These are phyloP conservation scores for Coemansia brasiliensis DNA, from an alignment of 192 early-diverging fungal genomes.

Conservation along the genomic window DNA sequence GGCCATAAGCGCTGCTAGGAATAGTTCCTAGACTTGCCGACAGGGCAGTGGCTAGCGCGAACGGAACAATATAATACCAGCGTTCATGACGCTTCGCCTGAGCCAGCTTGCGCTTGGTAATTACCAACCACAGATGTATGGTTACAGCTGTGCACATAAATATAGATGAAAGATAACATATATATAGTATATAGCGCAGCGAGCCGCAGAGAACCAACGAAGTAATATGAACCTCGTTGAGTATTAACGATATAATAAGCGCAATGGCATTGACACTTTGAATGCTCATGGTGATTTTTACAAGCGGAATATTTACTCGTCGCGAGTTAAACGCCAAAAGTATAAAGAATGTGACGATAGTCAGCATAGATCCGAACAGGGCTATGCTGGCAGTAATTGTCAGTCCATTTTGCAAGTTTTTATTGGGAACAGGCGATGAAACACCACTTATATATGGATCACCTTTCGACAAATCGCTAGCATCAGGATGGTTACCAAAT, in stretches of 20 bases:
- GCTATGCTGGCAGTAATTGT: constrained; percentile 20
- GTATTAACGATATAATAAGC: constrained; percentile 29
- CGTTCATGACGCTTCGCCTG: constrained; percentile 43
- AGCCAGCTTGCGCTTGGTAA: constrained; percentile 36
- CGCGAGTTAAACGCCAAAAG: constrained; percentile 37
- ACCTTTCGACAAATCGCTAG: no score
- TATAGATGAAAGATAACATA: constrained; percentile 52
- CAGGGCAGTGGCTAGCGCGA: constrained; percentile 29
- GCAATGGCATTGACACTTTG: constrained; percentile 45
- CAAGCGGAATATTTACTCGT: constrained; percentile 40
- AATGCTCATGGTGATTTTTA: constrained; percentile 47
- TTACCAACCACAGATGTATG: constrained; percentile 50
- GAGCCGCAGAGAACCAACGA: constrained; percentile 29
- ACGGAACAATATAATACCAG: constrained; percentile 51
- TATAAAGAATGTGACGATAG: constrained; percentile 30
- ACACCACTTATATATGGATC: no score
- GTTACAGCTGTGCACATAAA: constrained; percentile 49
- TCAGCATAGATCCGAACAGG: constrained; percentile 28
- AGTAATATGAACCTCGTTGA: constrained; percentile 25
- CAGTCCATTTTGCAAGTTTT: constrained; percentile 5
- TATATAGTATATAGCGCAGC: constrained; percentile 42
- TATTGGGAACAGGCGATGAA: not conserved
- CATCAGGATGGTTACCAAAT: no score
- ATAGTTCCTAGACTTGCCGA: constrained; percentile 31
- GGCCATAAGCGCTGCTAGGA: constrained; percentile 34